A percentile compares a stretch with the other conserved stretches of the same genome.
These are phyloP conservation scores for Funneliformis caledonium DNA, from an alignment of 371 early-diverging fungal genomes.

Conservation along the genomic window DNA sequence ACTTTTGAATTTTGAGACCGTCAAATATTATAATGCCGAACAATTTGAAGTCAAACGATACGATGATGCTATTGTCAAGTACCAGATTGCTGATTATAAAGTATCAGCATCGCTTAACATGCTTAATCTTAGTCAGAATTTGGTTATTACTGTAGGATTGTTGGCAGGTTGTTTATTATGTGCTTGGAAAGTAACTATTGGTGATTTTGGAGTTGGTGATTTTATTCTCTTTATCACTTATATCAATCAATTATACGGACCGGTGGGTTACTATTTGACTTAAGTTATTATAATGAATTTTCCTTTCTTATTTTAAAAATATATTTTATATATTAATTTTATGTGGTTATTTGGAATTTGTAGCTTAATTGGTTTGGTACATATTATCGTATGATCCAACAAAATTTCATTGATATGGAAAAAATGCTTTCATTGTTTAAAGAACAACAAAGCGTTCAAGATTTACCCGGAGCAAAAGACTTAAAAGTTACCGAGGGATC, in stretches of 20 bases:
- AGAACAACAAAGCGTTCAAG: constrained; percentile 56
- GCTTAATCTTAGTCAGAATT: constrained; percentile 84
- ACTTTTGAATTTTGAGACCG: constrained; percentile 94
- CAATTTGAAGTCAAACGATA: constrained; percentile 81
- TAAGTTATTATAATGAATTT: not conserved
- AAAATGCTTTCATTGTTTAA: constrained; percentile 71
- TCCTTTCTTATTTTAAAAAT: constrained; percentile 43
- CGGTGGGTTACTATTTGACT: constrained; percentile 49
- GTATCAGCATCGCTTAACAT: constrained; percentile 72
- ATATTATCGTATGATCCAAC: constrained; percentile 47
- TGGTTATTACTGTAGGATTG: constrained; percentile 83
- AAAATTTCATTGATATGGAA: constrained; percentile 79
- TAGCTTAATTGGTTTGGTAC: constrained; percentile 68
- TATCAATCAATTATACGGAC: constrained; percentile 78
- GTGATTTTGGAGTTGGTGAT: constrained; percentile 77
- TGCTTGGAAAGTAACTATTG: constrained; percentile 76
- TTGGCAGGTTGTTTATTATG: constrained; percentile 77
- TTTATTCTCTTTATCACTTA: constrained; percentile 89
- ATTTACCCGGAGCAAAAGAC: constrained; percentile 47
- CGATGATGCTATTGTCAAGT: constrained; percentile 72
- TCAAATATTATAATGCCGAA: constrained; percentile 86
- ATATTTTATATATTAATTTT: constrained; percentile 43
- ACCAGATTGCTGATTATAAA: constrained; percentile 82
- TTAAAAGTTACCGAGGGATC: constrained; percentile 46
- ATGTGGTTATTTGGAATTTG: constrained; percentile 52